Evolutionary conservation across 257 asterid species (phyloP).

Genomic region (Lycium ferocissimum): DNA sequence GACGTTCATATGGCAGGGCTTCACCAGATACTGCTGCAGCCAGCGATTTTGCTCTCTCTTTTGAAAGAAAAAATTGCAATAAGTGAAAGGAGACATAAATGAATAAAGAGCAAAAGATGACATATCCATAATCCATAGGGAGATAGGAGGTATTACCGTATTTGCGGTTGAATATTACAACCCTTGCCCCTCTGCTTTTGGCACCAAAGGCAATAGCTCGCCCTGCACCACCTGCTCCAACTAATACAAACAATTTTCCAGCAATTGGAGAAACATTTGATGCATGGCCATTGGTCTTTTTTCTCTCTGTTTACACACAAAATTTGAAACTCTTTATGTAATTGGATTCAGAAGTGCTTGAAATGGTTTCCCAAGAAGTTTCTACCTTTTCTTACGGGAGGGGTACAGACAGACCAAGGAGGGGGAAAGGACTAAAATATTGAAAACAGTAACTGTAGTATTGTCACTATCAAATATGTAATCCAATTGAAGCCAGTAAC

Average conservation of each 20-base stretch:
- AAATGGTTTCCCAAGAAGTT: constrained; percentile 5
- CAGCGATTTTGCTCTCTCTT: constrained; percentile 74
- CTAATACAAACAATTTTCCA: constrained; percentile 67
- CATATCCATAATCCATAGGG: neutral
- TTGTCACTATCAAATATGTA: neutral
- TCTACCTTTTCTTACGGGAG: neutral
- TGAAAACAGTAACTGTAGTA: neutral
- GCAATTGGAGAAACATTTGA: constrained; percentile 58
- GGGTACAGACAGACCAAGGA: neutral
- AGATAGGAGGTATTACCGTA: constrained; percentile 47
- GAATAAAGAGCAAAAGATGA: neutral
- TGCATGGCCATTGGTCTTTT: constrained; percentile 38
- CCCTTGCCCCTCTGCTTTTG: constrained; percentile 72
- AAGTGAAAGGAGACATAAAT: constrained; percentile 14
- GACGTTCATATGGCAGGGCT: constrained; percentile 60
- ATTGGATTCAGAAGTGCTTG: neutral
- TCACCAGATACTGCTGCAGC: constrained; percentile 73
- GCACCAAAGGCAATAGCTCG: constrained; percentile 81
- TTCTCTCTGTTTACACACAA: constrained; percentile 43
- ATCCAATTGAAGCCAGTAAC: neutral
- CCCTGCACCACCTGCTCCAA: constrained; percentile 91
- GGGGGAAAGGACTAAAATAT: neutral
- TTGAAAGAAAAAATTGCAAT: neutral
- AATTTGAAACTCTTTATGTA: constrained; percentile 13
- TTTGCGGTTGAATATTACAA: constrained; percentile 71